A percentile compares a stretch with the other conserved stretches of the same genome.
These are phyloP conservation scores for Castanea crenata DNA, from an alignment of 306 rosid genomes.

Conservation along the genomic window DNA sequence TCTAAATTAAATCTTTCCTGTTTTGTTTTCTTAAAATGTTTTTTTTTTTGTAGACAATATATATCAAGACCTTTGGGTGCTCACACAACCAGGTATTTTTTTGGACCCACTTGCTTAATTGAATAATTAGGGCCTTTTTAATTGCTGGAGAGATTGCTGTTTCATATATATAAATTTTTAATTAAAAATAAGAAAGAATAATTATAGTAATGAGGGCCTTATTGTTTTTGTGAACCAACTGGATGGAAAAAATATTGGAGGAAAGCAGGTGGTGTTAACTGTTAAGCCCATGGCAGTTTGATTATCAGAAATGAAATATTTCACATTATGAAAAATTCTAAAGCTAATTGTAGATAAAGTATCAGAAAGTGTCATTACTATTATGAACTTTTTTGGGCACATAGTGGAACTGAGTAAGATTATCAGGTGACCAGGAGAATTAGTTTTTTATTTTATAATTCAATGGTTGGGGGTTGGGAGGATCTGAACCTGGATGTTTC, in stretches of 20 bases:
- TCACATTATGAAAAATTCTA: background rate
- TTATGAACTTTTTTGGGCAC: too few species aligned
- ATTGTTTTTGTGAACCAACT: background rate
- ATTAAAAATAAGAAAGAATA: background rate
- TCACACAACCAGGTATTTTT: conserved; percentile 51
- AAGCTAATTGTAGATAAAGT: background rate
- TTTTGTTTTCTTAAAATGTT: background rate
- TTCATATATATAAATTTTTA: background rate
- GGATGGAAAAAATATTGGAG: background rate
- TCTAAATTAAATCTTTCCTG: background rate
- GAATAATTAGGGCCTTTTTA: background rate
- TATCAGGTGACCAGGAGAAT: background rate
- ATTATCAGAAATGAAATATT: background rate
- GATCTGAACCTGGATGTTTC: too few species aligned
- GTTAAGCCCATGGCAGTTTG: background rate
- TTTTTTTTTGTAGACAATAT: conserved; percentile 35
- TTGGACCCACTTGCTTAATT: background rate
- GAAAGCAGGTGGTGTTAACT: background rate
- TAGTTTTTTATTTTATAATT: background rate
- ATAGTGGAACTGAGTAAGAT: background rate
- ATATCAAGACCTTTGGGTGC: conserved; percentile 59
- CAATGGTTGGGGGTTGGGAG: too few species aligned
- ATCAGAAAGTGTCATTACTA: too few species aligned
- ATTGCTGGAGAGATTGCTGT: background rate
- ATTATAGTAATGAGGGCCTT: too few species aligned